These are phyloP conservation scores for Schoenoplectus tabernaemontani DNA, from an alignment of 202 grass and related monocot genomes.

Conservation along the genomic window DNA sequence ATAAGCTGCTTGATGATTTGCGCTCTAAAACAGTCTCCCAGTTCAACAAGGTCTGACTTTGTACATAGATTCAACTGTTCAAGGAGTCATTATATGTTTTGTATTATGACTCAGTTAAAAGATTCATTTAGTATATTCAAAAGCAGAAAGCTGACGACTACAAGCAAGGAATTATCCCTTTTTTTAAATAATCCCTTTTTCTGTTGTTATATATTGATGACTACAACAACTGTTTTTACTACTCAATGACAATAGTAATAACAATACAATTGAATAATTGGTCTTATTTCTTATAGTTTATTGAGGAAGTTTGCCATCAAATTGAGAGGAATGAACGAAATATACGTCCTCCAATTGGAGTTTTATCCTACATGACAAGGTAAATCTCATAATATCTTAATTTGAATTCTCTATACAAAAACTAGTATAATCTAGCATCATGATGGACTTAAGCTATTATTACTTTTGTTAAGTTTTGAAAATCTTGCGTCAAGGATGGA, in stretches of 20 bases:
- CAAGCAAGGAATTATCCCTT: no score
- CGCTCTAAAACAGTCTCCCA: slow-evolving; percentile 80
- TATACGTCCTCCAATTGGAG: slow-evolving; percentile 52
- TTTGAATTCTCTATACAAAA: background rate
- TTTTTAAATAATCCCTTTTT: no score
- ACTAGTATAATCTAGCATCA: slow-evolving; percentile 13
- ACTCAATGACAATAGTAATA: background rate
- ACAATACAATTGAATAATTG: slow-evolving; percentile 6
- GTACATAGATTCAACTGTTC: no score
- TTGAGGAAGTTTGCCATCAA: slow-evolving; percentile 92
- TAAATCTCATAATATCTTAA: slow-evolving; percentile 33
- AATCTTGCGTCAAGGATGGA: slow-evolving; percentile 94
- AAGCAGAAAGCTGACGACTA: background rate
- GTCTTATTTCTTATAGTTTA: slow-evolving; percentile 44
- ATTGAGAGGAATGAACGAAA: slow-evolving; percentile 94
- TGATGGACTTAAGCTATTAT: background rate
- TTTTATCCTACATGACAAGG: slow-evolving; percentile 85
- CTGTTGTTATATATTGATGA: background rate
- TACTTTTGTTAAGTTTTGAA: slow-evolving; percentile 54
- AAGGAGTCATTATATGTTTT: no score
- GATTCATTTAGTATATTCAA: background rate
- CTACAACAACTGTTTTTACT: background rate
- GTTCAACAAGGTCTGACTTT: slow-evolving; percentile 77
- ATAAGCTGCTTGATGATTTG: slow-evolving; percentile 91
- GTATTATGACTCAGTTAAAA: no score